Evolutionary conservation across 1,139 yeast species (phyloP), one percentile per base, ranked within the genome.

Genomic region (Maudiozyma humilis): DNA sequence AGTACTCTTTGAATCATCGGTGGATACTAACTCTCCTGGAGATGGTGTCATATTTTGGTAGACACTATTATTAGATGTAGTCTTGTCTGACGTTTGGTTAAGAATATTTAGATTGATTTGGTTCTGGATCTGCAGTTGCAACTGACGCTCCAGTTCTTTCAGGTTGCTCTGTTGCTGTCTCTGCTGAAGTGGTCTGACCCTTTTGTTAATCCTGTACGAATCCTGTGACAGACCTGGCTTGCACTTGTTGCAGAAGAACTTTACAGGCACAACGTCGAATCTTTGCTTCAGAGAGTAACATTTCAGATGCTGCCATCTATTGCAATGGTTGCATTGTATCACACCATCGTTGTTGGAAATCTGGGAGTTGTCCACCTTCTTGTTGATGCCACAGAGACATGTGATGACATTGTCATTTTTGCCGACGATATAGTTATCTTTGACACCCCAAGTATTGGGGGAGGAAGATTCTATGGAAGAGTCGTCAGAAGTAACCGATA

Each of bases 231-330:
- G 36, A 10, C 33, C 38, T 2, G 54, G 52, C 32, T 44, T 43
- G 65, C 97, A 89, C 45, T 70, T 72, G 60, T 85, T 86, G 62
- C 97, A 89, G 43, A 78, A 71, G 60, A 84, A 89, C 44, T 79
- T 80, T 47, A 85, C 95, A 0, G 96, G 96, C 0, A 82, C 91
- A 46, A 83, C 82, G 30, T 76, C 83, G 47, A 76, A 79, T 41
- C 44, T 46, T 41, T 82, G 75, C 43, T 70, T 72, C 52, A 82
- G 83, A 6, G 83, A 85, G 76, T 86, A 86, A 64, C 97, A 88
- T 18, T 78, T 72, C 39, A 93, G 87, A 66, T 88, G 97, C 60
- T 88, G 96, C 96, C 96, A 88, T 49, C 95, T 77, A 62, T 76
- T 82, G 63, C 97, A 88, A 38, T 77, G 72, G 60, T 88, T 96